A percentile compares a stretch with the other conserved stretches of the same genome.
Evolutionary conservation across 805 yeast species (phyloP).

Genomic region (Kazachstania kunashirensis): DNA sequence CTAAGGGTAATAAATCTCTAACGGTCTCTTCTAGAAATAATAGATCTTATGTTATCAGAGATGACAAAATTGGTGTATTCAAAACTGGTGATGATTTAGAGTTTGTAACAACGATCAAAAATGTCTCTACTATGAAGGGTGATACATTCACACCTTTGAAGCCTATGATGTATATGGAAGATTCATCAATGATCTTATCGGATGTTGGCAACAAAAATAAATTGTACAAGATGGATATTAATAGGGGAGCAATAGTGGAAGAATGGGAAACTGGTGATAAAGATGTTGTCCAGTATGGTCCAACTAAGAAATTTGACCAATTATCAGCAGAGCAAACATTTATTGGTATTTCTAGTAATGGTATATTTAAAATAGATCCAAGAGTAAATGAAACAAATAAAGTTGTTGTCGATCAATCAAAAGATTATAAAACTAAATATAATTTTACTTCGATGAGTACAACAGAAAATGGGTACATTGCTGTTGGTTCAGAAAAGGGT

Average conservation of each 20-base stretch:
- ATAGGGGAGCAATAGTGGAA: slow-evolving; percentile 73
- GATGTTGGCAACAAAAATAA: slow-evolving; percentile 36
- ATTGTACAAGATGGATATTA: slow-evolving; percentile 68
- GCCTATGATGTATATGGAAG: slow-evolving; percentile 71
- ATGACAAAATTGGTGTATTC: slow-evolving; percentile 72
- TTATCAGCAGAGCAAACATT: slow-evolving; percentile 65
- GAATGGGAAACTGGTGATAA: slow-evolving; percentile 59
- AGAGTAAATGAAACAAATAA: slow-evolving; percentile 47
- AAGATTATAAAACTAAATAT: slow-evolving; percentile 45
- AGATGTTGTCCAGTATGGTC: slow-evolving; percentile 51
- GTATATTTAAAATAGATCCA: slow-evolving; percentile 73
- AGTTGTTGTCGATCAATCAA: slow-evolving; percentile 47
- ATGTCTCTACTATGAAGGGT: slow-evolving; percentile 44
- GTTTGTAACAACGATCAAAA: slow-evolving; percentile 58
- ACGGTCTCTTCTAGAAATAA: slow-evolving; percentile 63
- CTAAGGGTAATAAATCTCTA: slow-evolving; percentile 47
- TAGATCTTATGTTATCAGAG: slow-evolving; percentile 72
- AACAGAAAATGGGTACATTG: slow-evolving; percentile 63
- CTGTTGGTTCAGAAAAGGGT: slow-evolving; percentile 68
- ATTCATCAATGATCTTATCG: slow-evolving; percentile 57
- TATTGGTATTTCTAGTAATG: slow-evolving; percentile 55
- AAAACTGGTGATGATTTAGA: slow-evolving; percentile 43
- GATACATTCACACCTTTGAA: slow-evolving; percentile 45
- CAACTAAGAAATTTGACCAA: slow-evolving; percentile 66
- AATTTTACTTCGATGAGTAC: slow-evolving; percentile 56